A percentile compares a stretch with the other conserved stretches of the same genome.
Evolutionary conservation across 257 asterid species (phyloP).

Genomic region (Handroanthus guayacan): DNA sequence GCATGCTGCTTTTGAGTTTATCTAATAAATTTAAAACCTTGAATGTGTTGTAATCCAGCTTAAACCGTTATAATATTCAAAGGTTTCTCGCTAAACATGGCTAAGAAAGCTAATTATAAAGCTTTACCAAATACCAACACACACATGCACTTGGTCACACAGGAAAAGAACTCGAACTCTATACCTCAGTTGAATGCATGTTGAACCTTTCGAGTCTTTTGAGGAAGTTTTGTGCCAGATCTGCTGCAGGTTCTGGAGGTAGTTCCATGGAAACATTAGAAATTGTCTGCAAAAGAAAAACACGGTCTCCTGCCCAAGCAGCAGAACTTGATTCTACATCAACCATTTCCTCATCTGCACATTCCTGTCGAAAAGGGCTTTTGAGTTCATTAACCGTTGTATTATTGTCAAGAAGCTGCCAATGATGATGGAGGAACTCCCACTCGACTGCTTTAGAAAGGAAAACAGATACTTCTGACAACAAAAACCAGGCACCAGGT

Average conservation of each 20-base stretch:
- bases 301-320: constrained; percentile 92
- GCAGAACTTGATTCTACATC: constrained; percentile 63
- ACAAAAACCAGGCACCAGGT: constrained; percentile 92
- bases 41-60: too few relatives aligned
- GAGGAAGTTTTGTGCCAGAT: constrained; percentile 83
- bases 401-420: constrained; percentile 85
- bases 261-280: constrained; percentile 81
- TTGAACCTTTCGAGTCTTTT: constrained; percentile 79
- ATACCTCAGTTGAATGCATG: constrained; percentile 97
- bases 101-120: not conserved
- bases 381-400: constrained; percentile 49
- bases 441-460: constrained; percentile 82
- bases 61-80: too few relatives aligned
- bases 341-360: constrained; percentile 48
- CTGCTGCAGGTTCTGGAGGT: constrained; percentile 92
- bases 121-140: not conserved
- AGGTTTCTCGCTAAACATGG: too few relatives aligned
- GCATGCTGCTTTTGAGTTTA: too few relatives aligned
- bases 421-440: constrained; percentile 92
- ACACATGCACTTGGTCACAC: not conserved
- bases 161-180: constrained; percentile 8
- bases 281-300: constrained; percentile 87
- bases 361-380: constrained; percentile 46
- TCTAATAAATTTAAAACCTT: too few relatives aligned
- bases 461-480: constrained; percentile 81